Conservation (phyloP, 139 green algal species). For the Asterochloris sp. region DNA sequence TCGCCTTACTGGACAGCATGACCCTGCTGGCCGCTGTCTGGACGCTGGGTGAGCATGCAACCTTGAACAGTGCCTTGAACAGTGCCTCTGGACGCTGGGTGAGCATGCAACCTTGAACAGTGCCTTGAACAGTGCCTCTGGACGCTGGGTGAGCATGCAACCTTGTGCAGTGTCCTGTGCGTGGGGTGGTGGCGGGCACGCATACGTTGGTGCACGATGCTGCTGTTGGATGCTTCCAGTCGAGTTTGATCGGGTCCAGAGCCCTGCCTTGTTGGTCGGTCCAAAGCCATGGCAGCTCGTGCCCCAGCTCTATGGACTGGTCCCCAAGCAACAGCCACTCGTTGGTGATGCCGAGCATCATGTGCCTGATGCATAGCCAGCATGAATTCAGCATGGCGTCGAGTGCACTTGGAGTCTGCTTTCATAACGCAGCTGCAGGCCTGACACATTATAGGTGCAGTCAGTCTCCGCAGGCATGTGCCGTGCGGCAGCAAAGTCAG, state of each 20-base stretch:
- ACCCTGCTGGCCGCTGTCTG: conserved; percentile 2
- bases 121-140: neutral
- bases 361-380: neutral
- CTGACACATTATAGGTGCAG: neutral
- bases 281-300: no score
- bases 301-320: no score
- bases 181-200: no score
- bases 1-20: neutral
- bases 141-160: neutral
- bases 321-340: no score
- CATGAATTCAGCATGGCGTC: neutral
- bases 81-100: neutral
- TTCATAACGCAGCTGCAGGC: neutral
- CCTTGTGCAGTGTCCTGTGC: no score
- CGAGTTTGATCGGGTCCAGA: no score
- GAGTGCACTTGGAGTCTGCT: neutral
- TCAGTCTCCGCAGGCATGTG: neutral
- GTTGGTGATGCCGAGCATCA: no score
- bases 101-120: neutral
- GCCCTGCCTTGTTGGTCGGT: no score
- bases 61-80: neutral
- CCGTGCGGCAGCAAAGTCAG: neutral
- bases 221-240: no score
- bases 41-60: neutral
- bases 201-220: no score